A percentile compares a stretch with the other conserved stretches of the same genome.
phyloP scores from a whole-genome alignment of 805 yeast genomes.

The Metschnikowia borealis region DNA sequence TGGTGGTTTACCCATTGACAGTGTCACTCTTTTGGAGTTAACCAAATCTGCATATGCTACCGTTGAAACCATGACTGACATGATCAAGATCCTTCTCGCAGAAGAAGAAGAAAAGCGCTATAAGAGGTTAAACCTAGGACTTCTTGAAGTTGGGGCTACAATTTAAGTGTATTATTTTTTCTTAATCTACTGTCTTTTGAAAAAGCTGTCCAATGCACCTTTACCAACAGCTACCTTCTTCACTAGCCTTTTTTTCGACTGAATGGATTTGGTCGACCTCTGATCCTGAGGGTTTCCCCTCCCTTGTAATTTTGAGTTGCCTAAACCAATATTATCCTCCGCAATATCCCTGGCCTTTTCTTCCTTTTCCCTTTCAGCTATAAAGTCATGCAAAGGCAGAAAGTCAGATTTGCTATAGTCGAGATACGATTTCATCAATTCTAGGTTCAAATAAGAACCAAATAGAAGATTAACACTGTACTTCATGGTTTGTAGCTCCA shows the following conservation, averaged over 20 bases:
- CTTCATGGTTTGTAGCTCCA: constrained; percentile 33
- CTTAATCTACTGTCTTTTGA: constrained; percentile 36
- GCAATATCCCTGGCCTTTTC: constrained; percentile 23
- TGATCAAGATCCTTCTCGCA: constrained; percentile 53
- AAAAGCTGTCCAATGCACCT: constrained; percentile 71
- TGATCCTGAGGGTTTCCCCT: constrained; percentile 13
- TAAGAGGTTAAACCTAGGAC: constrained; percentile 24
- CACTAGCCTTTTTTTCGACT: constrained; percentile 22
- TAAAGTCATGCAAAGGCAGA: constrained; percentile 17
- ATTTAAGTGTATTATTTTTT: constrained; percentile 16
- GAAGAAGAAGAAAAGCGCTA: constrained; percentile 51
- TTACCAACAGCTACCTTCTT: constrained; percentile 50
- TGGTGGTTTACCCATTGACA: constrained; percentile 85
- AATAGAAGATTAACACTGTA: constrained; percentile 47
- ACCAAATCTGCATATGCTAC: constrained; percentile 59
- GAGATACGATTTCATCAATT: constrained; percentile 23
- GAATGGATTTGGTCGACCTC: constrained; percentile 21
- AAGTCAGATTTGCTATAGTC: constrained; percentile 20
- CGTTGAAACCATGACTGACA: constrained; percentile 61
- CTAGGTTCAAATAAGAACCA: constrained; percentile 34
- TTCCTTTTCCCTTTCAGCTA: constrained; percentile 15
- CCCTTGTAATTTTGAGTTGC: neutral
- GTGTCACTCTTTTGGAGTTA: constrained; percentile 62
- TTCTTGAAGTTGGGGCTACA: constrained; percentile 36
- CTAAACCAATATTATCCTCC: constrained; percentile 24